A percentile compares a stretch with the other conserved stretches of the same genome.
Conservation (phyloP, 805 yeast genomes). For the Blastobotrys parvus region DNA sequence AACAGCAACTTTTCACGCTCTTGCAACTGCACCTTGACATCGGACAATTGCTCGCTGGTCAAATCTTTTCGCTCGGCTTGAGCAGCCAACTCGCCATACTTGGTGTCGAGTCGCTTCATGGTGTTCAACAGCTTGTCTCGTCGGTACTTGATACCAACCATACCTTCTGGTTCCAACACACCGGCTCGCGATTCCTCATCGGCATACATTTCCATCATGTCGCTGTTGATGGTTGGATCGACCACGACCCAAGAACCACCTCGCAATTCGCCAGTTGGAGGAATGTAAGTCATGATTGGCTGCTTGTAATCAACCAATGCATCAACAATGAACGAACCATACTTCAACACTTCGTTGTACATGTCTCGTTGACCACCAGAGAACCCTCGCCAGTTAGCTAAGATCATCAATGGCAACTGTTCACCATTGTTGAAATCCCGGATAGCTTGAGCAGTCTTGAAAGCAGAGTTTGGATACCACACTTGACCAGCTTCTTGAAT, state of each 20-base stretch:
- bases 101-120: slow-evolving; percentile 80
- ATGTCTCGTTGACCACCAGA: slow-evolving; percentile 99
- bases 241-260: slow-evolving; percentile 99
- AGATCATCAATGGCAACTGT: slow-evolving; percentile 90
- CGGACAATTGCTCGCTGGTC: slow-evolving; percentile 56
- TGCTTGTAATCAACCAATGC: slow-evolving; percentile 93
- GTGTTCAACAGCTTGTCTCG: slow-evolving; percentile 86
- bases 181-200: slow-evolving; percentile 95
- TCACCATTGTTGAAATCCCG: slow-evolving; percentile 97
- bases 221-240: slow-evolving; percentile 94
- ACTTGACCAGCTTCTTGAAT: slow-evolving; percentile 98
- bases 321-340: slow-evolving; percentile 95
- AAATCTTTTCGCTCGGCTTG: slow-evolving; percentile 42
- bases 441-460: slow-evolving; percentile 98
- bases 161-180: slow-evolving; percentile 97
- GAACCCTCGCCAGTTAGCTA: slow-evolving; percentile 99
- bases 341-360: slow-evolving; percentile 97
- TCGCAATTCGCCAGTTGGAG: slow-evolving; percentile 97
- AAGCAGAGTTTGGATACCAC: slow-evolving; percentile 99
- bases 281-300: slow-evolving; percentile 94
- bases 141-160: slow-evolving; percentile 97
- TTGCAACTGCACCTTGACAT: slow-evolving; percentile 54
- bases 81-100: slow-evolving; percentile 56
- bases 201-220: slow-evolving; percentile 99
- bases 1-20: slow-evolving; percentile 72